Conservation (phyloP, 2,329 filamentous ascomycete genomes). For the Monilinia polystroma region DNA sequence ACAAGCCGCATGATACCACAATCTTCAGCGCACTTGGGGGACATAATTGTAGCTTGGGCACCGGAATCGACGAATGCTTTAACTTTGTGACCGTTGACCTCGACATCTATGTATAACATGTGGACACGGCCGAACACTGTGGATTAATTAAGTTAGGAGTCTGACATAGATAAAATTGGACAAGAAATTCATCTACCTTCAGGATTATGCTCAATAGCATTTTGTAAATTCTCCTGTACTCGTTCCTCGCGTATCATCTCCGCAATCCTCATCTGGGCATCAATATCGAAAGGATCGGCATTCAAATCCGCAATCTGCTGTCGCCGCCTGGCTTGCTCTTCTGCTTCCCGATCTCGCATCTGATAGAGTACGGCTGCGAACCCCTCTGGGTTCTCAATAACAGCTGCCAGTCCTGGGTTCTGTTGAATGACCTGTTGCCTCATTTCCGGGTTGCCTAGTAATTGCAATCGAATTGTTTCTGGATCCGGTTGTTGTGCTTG, state of each 20-base stretch:
- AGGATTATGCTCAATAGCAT: slow-evolving; percentile 94
- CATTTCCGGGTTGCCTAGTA: slow-evolving; percentile 74
- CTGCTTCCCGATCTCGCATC: slow-evolving; percentile 67
- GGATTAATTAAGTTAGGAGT: slow-evolving; percentile 23
- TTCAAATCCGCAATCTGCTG: slow-evolving; percentile 83
- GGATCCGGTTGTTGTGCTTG: slow-evolving; percentile 56
- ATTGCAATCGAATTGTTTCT: slow-evolving; percentile 78
- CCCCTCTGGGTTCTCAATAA: slow-evolving; percentile 69
- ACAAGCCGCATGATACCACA: slow-evolving; percentile 97
- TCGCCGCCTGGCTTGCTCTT: slow-evolving; percentile 73
- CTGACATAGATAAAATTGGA: not conserved
- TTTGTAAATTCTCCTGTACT: slow-evolving; percentile 93
- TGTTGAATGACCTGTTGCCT: slow-evolving; percentile 68
- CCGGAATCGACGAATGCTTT: slow-evolving; percentile 98
- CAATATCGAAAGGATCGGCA: slow-evolving; percentile 89
- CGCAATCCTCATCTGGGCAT: slow-evolving; percentile 88
- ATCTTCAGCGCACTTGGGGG: slow-evolving; percentile 81
- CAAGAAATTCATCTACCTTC: slow-evolving; percentile 65
- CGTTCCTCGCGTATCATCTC: slow-evolving; percentile 95
- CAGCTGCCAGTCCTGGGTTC: slow-evolving; percentile 74
- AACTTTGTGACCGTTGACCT: slow-evolving; percentile 88
- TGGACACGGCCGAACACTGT: slow-evolving; percentile 90
- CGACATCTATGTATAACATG: slow-evolving; percentile 94
- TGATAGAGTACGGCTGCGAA: slow-evolving; percentile 73
- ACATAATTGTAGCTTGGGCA: slow-evolving; percentile 98